Evolutionary conservation across 2,329 filamentous ascomycete species (phyloP).

Genomic region (Harringtonia lauricola): DNA sequence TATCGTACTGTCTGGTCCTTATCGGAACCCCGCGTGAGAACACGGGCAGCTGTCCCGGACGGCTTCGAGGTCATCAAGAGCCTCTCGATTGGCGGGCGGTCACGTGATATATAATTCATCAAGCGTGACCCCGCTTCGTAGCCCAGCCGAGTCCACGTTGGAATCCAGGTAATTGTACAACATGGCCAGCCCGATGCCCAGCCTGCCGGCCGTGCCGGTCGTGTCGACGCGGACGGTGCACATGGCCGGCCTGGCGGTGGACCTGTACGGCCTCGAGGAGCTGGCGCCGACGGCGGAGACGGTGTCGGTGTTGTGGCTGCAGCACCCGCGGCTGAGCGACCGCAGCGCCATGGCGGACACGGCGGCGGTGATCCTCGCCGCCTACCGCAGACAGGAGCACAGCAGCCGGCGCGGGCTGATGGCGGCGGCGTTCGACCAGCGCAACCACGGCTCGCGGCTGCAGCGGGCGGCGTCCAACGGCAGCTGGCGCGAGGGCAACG

Average conservation of each 20-base stretch:
- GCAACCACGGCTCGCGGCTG: conserved; percentile 74
- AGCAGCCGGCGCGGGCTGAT: conserved; percentile 48
- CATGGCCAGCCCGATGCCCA: conserved; percentile 7
- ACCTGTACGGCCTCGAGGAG: conserved; percentile 72
- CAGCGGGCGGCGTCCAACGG: conserved; percentile 60
- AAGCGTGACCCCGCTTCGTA: too few species aligned
- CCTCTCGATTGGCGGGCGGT: too few species aligned
- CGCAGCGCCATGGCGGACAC: conserved; percentile 67
- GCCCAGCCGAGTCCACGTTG: too few species aligned
- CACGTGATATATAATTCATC: too few species aligned
- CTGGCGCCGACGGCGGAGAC: conserved; percentile 38
- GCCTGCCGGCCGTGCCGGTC: conserved; percentile 25
- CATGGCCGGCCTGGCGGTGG: conserved; percentile 68
- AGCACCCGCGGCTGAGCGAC: conserved; percentile 66
- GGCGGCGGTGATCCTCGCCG: conserved; percentile 60
- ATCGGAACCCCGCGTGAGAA: too few species aligned
- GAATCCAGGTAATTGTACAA: too few species aligned
- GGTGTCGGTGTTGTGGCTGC: conserved; percentile 79
- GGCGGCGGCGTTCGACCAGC: conserved; percentile 79
- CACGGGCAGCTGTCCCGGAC: too few species aligned
- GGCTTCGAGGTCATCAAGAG: too few species aligned
- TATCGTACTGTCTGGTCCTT: not conserved
- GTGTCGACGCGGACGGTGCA: conserved; percentile 57
- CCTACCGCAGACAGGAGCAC: conserved; percentile 45
- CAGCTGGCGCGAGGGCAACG: conserved; percentile 70